Evolutionary conservation across 139 green algal species (phyloP), one percentile per base, ranked within the genome.

Genomic region (Haematococcus lacustris): DNA sequence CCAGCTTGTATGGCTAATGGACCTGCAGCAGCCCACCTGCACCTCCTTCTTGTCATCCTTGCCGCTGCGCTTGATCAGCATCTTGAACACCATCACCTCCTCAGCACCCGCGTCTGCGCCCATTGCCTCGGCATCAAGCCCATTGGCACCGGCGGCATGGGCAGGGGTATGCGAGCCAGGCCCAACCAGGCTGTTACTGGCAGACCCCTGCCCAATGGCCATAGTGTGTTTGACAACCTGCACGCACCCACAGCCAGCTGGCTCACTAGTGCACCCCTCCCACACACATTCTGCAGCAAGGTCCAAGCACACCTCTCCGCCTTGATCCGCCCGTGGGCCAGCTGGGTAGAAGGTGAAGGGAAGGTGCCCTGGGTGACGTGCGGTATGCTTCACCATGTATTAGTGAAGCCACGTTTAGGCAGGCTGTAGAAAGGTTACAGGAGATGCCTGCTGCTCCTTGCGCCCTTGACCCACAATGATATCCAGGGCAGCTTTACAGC

Each of bases 41-140:
- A 85, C 50, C 75, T 85, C 82, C 66, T 35, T 38, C 17, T 71
- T 66, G 74, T 89, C 85, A 28, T 90, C 85, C 64, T 79, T 83
- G 40, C 85, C 85, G 7, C 80, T 76, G 4, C 70, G 70, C 74
- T 86, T 88, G 66, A 90, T 77, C 63, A 90, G 72, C 75, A 90
- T 66, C 43, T 80, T 81, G 73, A 90, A 86, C 17, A 71, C 75
- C 2, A 90, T 67, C 23, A 26, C 50, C 33, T 40, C 37, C 1
- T 43, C 47, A 32, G 28, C 47, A 35, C 25, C 60, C 1, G 28
- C 59, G 1, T 33, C 66, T 51, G 59, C 68, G 3, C 69, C 73
- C 17, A 70, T 35, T 35, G 61, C 69, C 35, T 41, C 26, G 3
- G 38, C 75, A 21, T 59, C 59, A 6, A 5, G 28, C 34, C 38